phyloP scores from a whole-genome alignment of 2,329 filamentous ascomycete species.

The Albifimbria verrucaria region DNA sequence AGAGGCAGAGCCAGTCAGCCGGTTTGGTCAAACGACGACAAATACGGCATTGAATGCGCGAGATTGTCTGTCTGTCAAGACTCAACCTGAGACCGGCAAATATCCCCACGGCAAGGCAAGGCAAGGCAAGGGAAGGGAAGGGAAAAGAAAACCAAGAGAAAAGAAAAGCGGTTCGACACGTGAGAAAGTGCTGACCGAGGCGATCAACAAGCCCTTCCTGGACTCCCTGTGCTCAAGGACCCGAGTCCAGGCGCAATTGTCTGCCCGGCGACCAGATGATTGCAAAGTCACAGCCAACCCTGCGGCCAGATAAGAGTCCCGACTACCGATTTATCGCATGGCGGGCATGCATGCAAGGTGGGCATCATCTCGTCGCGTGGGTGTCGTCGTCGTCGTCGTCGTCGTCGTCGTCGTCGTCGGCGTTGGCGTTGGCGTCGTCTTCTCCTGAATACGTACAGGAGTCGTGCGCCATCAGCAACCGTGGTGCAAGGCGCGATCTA shows the following conservation, averaged over 20 bases:
- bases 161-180: no score
- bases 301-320: neutral
- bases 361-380: no score
- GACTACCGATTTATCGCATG: neutral
- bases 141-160: no score
- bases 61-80: neutral
- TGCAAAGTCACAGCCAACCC: neutral
- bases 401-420: no score
- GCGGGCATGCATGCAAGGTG: neutral
- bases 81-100: neutral
- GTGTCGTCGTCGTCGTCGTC: no score
- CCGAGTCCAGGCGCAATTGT: neutral
- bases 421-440: no score
- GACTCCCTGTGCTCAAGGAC: neutral
- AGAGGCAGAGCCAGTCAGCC: neutral
- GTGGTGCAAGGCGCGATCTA: no score
- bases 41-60: neutral
- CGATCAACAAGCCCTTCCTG: neutral
- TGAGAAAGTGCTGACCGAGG: neutral
- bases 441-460: no score
- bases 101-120: neutral
- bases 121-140: neutral
- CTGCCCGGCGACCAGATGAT: neutral
- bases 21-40: neutral
- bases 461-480: no score